These are phyloP conservation scores for Lenwebbia sp. DNA, from an alignment of 345 rosid species.

Conservation along the genomic window DNA sequence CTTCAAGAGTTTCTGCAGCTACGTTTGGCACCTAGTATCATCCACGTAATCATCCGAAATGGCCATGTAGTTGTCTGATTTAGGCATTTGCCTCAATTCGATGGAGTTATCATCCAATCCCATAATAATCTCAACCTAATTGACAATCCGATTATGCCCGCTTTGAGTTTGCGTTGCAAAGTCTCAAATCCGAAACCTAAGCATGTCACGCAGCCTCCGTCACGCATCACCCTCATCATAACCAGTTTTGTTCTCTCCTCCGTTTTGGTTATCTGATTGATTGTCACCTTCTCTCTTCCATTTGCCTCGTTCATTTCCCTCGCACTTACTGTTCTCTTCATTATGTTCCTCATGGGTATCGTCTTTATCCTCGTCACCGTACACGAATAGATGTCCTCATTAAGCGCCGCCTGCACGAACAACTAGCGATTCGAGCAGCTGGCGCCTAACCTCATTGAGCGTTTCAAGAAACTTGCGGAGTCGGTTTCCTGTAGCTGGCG, in stretches of 20 bases:
- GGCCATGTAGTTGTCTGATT: no score
- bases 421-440: not conserved
- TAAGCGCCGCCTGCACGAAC: not conserved
- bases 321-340: not conserved
- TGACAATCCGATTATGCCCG: no score
- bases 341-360: not conserved
- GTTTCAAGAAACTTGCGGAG: not conserved
- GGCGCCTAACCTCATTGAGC: not conserved
- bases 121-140: no score
- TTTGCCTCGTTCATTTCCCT: not conserved
- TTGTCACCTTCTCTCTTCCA: not conserved
- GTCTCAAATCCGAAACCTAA: no score
- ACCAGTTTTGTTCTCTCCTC: not conserved
- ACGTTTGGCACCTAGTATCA: no score
- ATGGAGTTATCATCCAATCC: no score
- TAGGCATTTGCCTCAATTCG: no score
- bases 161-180: no score
- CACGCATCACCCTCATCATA: not conserved
- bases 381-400: not conserved
- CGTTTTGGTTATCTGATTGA: not conserved
- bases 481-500: not conserved
- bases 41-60: no score
- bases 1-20: no score
- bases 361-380: no score
- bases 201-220: not conserved